These are phyloP conservation scores for Boletus sp. DNA, from an alignment of 768 basidiomycete species.

Conservation along the genomic window DNA sequence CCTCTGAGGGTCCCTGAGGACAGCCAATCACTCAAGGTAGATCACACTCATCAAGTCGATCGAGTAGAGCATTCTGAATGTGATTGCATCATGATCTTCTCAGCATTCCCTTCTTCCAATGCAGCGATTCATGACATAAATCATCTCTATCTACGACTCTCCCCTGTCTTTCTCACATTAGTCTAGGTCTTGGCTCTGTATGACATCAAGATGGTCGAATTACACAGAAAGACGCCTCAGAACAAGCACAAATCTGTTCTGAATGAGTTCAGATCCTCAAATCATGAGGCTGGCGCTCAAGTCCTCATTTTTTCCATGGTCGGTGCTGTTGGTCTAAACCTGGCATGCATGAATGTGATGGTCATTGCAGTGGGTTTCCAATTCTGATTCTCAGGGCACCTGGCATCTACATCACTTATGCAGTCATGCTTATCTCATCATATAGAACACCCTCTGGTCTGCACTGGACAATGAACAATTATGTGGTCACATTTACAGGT, in stretches of 20 bases:
- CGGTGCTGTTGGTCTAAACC: constrained; percentile 10
- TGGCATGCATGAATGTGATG: background rate
- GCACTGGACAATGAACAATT: constrained; percentile 19
- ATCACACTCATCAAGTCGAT: background rate
- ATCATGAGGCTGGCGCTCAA: background rate
- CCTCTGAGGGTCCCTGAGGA: background rate
- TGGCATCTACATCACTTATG: too few relatives aligned
- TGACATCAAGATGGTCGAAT: background rate
- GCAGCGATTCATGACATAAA: background rate
- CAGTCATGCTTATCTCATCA: background rate
- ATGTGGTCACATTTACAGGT: constrained; percentile 9
- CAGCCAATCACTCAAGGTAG: background rate
- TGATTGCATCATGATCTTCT: background rate
- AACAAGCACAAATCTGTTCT: background rate
- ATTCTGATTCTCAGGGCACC: too few relatives aligned
- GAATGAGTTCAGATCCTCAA: constrained; percentile 2
- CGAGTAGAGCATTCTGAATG: background rate
- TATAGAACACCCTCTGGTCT: constrained; percentile 1
- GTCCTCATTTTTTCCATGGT: constrained; percentile 19
- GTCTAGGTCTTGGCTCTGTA: background rate
- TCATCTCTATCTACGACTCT: background rate
- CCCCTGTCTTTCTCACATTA: background rate
- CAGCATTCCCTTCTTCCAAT: background rate
- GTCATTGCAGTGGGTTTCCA: background rate
- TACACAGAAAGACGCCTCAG: background rate